Base-by-base conservation (phyloP, 2,329 filamentous ascomycete species). In the Pseudogymnoascus sp. region DNA sequence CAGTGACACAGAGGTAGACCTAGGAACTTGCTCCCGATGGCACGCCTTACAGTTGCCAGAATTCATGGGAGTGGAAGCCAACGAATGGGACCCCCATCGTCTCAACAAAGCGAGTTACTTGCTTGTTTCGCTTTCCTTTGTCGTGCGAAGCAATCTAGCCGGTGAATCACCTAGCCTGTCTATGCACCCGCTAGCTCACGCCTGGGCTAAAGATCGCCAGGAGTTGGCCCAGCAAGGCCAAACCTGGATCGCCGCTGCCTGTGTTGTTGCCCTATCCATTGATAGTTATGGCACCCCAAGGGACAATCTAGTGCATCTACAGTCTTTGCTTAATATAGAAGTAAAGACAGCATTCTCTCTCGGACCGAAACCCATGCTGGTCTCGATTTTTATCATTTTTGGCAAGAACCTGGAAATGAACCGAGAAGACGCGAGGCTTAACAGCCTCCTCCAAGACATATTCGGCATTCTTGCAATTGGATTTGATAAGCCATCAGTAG, bases 171-270 rank as follows among this genome's bases (percentile, higher is more conserved):
- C 59, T 4, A 61, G 62, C 44, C 59, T 76, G 25, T 73, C 73
- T 21, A 75, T 75, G 66, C 74, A 77, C 64, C 73, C 72, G 6
- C 67, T 77, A 1, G 69, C 72, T 11, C 75, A 77, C 62, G 68
- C 72, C 2, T 76, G 73, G 74, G 73, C 72, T 16, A 69, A 67
- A 53, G 72, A 74, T 59, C 69, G 72, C 8, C 68, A 70, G 62
- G 59, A 66, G 23, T 31, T 65, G 46, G 28, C 1, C n/a, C 28
- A 34, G 28, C 50, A 56, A 12, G 2, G 6, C 5, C 3, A 18
- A 21, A 18, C 61, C 62, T 68, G 63, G 65, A 64, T 68, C n/a
- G 12, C 50, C 31, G 16, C 64, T 44, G 67, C 64, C 10, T 68
- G 64, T 63, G 53, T 67, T 38, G 34, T 68, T 66, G 66, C 28